Percentiles rank a stretch among this genome's conserved stretches.
Conservation (phyloP, 306 rosid species). For the Trifolium subterraneum region DNA sequence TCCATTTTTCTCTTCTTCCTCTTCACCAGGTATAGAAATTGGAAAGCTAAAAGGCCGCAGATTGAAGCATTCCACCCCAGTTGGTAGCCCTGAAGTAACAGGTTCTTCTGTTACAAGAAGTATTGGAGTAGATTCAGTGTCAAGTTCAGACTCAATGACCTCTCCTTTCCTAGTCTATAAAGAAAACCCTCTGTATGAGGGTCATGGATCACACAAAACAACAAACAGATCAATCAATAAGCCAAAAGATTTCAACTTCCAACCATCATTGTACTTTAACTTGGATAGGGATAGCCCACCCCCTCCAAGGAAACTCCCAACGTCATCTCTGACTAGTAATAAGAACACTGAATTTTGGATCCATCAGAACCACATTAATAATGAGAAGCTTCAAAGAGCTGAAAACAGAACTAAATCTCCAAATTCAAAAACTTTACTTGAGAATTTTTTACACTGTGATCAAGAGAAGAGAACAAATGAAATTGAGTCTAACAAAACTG, state of each 20-base stretch:
- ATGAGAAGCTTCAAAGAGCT: slow-evolving; percentile 50
- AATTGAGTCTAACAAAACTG: slow-evolving; percentile 45
- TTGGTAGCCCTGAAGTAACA: slow-evolving; percentile 82
- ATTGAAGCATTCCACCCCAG: slow-evolving; percentile 85
- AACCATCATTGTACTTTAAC: slow-evolving; percentile 52
- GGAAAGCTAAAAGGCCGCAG: slow-evolving; percentile 57
- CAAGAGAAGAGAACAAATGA: slow-evolving; percentile 44
- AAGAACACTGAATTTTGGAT: slow-evolving; percentile 58
- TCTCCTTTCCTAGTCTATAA: slow-evolving; percentile 76
- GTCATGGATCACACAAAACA: slow-evolving; percentile 49
- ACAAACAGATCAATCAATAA: slow-evolving; percentile 43
- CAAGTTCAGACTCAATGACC: slow-evolving; percentile 63
- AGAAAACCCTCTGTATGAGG: slow-evolving; percentile 84
- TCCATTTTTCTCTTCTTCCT: slow-evolving; percentile 76
- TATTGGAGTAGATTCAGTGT: slow-evolving; percentile 58
- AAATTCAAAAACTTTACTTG: slow-evolving; percentile 55
- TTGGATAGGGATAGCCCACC: slow-evolving; percentile 55
- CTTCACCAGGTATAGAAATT: slow-evolving; percentile 64
- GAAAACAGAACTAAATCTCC: slow-evolving; percentile 56
- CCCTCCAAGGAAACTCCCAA: slow-evolving; percentile 45
- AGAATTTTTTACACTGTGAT: slow-evolving; percentile 51
- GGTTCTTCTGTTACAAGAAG: slow-evolving; percentile 65
- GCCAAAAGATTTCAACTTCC: slow-evolving; percentile 47
- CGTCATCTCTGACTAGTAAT: slow-evolving; percentile 51
- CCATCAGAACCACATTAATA: slow-evolving; percentile 60